Evolutionary conservation across 208 protist genomes (phyloP).

Genomic region (Acanthamoeba lugdunensis): DNA sequence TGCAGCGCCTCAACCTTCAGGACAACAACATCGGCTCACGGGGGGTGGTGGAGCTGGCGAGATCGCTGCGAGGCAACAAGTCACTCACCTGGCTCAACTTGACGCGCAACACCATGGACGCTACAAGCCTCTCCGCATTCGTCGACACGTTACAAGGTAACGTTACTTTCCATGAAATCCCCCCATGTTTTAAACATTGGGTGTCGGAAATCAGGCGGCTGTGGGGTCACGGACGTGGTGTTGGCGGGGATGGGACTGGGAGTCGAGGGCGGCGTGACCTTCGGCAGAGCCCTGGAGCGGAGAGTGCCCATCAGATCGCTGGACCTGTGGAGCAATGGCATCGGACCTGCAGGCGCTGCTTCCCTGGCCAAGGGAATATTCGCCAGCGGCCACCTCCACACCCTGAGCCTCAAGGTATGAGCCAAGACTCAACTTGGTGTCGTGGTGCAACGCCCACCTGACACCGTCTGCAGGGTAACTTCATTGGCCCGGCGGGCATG

Average conservation of each 20-base stretch:
- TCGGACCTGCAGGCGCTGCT: not conserved
- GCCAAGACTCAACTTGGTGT: not conserved
- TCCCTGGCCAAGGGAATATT: constrained; percentile 12
- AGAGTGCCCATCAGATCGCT: not conserved
- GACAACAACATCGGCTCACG: constrained; percentile 24
- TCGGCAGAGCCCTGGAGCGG: not conserved
- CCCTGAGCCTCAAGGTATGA: constrained; percentile 48
- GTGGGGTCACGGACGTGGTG: not conserved
- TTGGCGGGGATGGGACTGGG: constrained; percentile 12
- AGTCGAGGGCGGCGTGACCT: not conserved
- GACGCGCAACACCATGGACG: constrained; percentile 14
- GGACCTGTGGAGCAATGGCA: constrained; percentile 63
- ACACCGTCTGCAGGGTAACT: not conserved
- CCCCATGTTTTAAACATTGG: not conserved
- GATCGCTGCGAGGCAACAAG: not conserved
- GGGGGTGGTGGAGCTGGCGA: not conserved
- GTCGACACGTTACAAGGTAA: constrained; percentile 5
- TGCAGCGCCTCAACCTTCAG: constrained; percentile 36
- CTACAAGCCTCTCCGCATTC: not conserved
- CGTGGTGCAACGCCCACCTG: not conserved
- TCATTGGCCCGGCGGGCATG: constrained; percentile 27
- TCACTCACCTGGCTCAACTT: constrained; percentile 41
- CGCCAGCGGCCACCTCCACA: not conserved
- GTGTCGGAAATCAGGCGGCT: not conserved
- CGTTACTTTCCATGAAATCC: no score